Percentiles rank a stretch among this genome's conserved stretches.
These are phyloP conservation scores for Petunia axillaris DNA, from an alignment of 257 asterid species.

Conservation along the genomic window DNA sequence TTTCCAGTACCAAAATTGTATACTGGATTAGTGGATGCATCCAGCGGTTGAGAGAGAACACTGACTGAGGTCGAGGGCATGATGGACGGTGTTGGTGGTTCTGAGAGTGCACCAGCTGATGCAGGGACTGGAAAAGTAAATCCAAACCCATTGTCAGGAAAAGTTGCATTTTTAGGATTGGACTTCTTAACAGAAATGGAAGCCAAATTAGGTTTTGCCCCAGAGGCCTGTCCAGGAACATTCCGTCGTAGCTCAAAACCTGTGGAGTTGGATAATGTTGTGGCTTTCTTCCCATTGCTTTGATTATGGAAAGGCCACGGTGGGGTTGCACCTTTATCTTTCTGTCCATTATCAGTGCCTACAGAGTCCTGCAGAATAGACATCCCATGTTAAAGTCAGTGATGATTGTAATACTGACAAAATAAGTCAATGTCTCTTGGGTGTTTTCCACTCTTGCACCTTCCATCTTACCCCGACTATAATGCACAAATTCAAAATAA, in stretches of 20 bases:
- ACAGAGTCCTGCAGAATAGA: constrained; percentile 47
- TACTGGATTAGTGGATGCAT: constrained; percentile 48
- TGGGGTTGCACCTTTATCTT: constrained; percentile 33
- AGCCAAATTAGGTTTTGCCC: constrained; percentile 56
- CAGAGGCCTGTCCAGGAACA: constrained; percentile 34
- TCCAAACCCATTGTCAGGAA: constrained; percentile 56
- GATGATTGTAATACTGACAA: not conserved
- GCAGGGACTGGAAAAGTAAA: constrained; percentile 78
- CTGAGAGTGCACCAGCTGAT: constrained; percentile 59
- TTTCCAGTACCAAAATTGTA: constrained; percentile 62
- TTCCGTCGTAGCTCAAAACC: constrained; percentile 44
- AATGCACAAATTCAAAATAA: not conserved
- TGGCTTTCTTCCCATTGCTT: constrained; percentile 48
- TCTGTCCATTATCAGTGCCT: constrained; percentile 33
- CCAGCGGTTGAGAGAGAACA: constrained; percentile 39
- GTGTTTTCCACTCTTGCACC: constrained; percentile 9
- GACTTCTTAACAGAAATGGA: constrained; percentile 56
- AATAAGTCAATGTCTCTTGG: not conserved
- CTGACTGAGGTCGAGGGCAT: constrained; percentile 50
- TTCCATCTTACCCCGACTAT: not conserved
- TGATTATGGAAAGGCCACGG: constrained; percentile 35
- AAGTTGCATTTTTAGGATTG: constrained; percentile 31
- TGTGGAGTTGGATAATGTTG: constrained; percentile 31
- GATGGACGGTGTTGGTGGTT: constrained; percentile 90
- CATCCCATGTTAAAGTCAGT: not conserved